These are phyloP conservation scores for Cajanus cajan DNA, from an alignment of 306 rosid genomes.

Conservation along the genomic window DNA sequence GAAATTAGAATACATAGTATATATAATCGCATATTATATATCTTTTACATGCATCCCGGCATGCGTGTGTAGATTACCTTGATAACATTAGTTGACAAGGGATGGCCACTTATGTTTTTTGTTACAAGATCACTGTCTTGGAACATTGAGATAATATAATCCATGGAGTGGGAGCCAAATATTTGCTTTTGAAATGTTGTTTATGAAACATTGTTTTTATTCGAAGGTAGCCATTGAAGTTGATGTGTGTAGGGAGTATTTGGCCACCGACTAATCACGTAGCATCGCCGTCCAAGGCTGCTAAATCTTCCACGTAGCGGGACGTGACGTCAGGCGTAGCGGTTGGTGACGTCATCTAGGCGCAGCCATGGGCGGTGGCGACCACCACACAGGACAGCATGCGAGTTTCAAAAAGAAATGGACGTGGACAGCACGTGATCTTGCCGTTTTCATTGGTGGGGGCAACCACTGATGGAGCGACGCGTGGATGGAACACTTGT, in stretches of 20 bases:
- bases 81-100: too few species aligned
- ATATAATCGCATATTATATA: too few species aligned
- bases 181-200: constrained; percentile 24
- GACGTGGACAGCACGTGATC: constrained; percentile 27
- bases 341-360: neutral
- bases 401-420: neutral
- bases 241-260: constrained; percentile 1
- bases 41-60: too few species aligned
- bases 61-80: too few species aligned
- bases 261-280: constrained; percentile 30
- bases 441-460: neutral
- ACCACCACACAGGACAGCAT: neutral
- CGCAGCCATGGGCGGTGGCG: constrained; percentile 12
- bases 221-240: constrained; percentile 23
- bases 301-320: constrained; percentile 30
- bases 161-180: constrained; percentile 30
- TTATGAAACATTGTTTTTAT: constrained; percentile 20
- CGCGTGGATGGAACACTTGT: constrained; percentile 19
- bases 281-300: constrained; percentile 37
- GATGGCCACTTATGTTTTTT: neutral
- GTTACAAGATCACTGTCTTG: neutral
- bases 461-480: neutral
- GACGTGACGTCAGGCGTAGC: neutral
- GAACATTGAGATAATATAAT: neutral
- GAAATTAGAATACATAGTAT: too few species aligned